Evolutionary conservation across 1,284 basidiomycete genomes (phyloP).

Genomic region (Cutaneotrichosporon sp.): DNA sequence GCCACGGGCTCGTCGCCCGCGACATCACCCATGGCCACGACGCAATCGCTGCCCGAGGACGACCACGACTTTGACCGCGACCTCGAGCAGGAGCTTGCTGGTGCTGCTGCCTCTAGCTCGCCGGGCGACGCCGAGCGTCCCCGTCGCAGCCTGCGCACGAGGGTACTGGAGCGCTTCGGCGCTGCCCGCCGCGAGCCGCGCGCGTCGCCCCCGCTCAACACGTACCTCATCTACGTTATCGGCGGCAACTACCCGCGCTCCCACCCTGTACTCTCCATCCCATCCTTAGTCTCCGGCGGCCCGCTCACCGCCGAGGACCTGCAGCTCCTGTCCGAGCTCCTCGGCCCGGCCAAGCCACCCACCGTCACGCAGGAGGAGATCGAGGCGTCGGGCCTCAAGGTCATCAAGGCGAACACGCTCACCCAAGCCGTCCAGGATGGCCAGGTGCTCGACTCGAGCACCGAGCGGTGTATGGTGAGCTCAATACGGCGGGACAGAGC

Average conservation of each 20-base stretch:
- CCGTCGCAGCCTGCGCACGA: constrained; percentile 33
- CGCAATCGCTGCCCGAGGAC: neutral
- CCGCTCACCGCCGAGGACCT: constrained; percentile 60
- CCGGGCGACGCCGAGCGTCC: neutral
- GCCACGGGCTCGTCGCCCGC: neutral
- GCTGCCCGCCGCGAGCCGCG: constrained; percentile 14
- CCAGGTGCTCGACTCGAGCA: constrained; percentile 70
- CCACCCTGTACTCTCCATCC: constrained; percentile 77
- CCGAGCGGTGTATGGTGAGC: constrained; percentile 66
- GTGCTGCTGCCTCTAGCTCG: neutral
- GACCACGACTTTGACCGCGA: constrained; percentile 18
- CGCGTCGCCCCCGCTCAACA: constrained; percentile 32
- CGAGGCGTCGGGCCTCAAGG: constrained; percentile 71
- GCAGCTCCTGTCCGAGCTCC: constrained; percentile 67
- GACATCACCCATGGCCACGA: neutral
- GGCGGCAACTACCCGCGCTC: constrained; percentile 81
- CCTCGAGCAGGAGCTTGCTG: constrained; percentile 14
- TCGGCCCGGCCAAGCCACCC: constrained; percentile 58
- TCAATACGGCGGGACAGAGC: neutral
- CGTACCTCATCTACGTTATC: constrained; percentile 55
- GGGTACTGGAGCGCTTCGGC: constrained; percentile 28
- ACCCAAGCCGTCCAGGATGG: constrained; percentile 61
- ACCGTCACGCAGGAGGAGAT: constrained; percentile 79
- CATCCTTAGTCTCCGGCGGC: constrained; percentile 64
- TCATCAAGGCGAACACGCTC: constrained; percentile 64